A percentile compares a stretch with the other conserved stretches of the same genome.
These are phyloP conservation scores for Rhizoclosmatium sp. DNA, from an alignment of 192 early-diverging fungal genomes.

Conservation along the genomic window DNA sequence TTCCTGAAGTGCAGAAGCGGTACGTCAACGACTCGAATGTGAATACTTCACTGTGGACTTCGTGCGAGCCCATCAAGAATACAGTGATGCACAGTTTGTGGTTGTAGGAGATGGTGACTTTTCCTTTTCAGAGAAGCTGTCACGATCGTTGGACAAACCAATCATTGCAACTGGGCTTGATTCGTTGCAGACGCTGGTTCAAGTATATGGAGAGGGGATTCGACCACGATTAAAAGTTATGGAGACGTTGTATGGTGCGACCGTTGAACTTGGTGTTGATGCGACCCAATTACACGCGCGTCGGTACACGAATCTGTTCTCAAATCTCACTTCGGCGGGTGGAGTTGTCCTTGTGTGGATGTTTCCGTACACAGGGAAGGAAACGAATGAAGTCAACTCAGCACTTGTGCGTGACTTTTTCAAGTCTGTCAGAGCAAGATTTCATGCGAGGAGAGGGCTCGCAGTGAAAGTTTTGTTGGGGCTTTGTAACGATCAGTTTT, in stretches of 20 bases:
- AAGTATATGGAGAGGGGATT: neutral
- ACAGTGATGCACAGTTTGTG: neutral
- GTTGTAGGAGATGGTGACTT: neutral
- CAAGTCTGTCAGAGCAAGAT: neutral
- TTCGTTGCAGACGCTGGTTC: neutral
- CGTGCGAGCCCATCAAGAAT: neutral
- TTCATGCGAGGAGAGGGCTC: neutral
- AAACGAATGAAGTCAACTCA: neutral
- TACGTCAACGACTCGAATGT: neutral
- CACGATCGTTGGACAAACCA: neutral
- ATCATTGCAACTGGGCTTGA: neutral
- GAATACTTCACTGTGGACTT: neutral
- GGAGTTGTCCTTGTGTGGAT: neutral
- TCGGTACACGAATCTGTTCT: neutral
- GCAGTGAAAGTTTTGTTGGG: neutral
- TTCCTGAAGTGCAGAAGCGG: neutral
- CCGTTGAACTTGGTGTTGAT: neutral
- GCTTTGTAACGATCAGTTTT: conserved; percentile 1
- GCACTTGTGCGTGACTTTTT: neutral
- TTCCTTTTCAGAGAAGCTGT: neutral
- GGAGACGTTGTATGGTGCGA: neutral
- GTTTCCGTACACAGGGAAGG: neutral
- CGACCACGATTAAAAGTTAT: neutral
- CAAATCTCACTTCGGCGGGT: neutral
- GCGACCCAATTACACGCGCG: neutral